A percentile compares a stretch with the other conserved stretches of the same genome.
Evolutionary conservation across 169 alveolate genomes (phyloP).

Genomic region (Plasmodium malariae): DNA sequence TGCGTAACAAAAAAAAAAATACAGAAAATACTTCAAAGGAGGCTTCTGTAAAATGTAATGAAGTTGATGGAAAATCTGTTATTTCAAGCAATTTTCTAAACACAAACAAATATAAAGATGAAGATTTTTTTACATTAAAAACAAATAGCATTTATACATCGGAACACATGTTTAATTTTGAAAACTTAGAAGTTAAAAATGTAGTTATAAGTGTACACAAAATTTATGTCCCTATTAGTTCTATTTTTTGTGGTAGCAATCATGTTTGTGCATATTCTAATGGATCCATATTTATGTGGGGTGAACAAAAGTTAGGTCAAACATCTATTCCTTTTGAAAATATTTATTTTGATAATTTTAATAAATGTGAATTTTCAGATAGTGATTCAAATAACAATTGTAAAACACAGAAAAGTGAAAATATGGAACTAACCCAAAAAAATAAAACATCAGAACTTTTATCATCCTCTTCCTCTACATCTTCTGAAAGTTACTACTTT

Average conservation of each 20-base stretch:
- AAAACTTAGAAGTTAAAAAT: conserved; percentile 58
- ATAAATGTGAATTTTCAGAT: conserved; percentile 37
- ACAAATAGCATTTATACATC: conserved; percentile 61
- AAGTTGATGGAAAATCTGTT: conserved; percentile 20
- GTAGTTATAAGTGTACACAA: conserved; percentile 68
- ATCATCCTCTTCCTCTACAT: conserved; percentile 28
- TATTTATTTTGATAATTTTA: conserved; percentile 53
- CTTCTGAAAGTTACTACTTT: conserved; percentile 43
- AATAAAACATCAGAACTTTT: conserved; percentile 38
- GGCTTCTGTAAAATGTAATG: conserved; percentile 32
- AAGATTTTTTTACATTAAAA: conserved; percentile 50
- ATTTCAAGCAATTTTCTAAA: conserved; percentile 31
- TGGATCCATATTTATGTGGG: conserved; percentile 77
- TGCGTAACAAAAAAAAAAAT: conserved; percentile 38
- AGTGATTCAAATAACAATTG: conserved; percentile 54
- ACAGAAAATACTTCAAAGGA: conserved; percentile 50
- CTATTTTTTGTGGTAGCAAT: conserved; percentile 66
- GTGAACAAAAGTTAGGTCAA: conserved; percentile 74
- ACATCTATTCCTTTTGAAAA: conserved; percentile 70
- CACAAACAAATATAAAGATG: conserved; percentile 58
- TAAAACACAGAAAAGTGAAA: conserved; percentile 30
- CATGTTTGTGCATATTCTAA: conserved; percentile 75
- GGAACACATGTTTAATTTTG: conserved; percentile 67
- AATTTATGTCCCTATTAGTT: conserved; percentile 70
- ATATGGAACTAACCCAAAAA: conserved; percentile 17